phyloP scores from a whole-genome alignment of 2,329 filamentous ascomycete species.

The Aureobasidium sp. region DNA sequence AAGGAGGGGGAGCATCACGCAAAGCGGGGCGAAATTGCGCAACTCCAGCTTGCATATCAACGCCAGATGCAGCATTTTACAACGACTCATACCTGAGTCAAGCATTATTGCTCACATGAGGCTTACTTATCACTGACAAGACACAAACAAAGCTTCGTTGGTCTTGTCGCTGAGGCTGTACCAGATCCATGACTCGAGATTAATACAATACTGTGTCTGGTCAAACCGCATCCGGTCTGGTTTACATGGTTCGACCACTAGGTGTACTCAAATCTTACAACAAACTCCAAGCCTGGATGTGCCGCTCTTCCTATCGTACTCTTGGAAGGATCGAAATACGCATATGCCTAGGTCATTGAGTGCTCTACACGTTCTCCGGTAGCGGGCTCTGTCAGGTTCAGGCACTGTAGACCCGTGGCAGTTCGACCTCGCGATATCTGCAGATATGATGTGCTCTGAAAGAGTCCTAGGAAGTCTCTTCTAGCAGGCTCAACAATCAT shows the following conservation, averaged over 20 bases:
- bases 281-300: not conserved
- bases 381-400: not conserved
- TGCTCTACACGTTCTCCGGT: not conserved
- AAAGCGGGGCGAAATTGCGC: conserved; percentile 18
- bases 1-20: conserved; percentile 13
- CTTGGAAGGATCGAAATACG: not conserved
- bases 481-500: not conserved
- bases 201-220: not conserved
- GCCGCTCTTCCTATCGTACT: not conserved
- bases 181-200: not conserved
- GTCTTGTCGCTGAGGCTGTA: not conserved
- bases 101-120: too few relatives aligned
- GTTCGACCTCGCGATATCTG: not conserved
- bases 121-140: not conserved
- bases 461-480: not conserved
- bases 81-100: not conserved
- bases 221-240: not conserved
- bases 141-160: not conserved
- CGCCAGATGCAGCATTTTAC: not conserved
- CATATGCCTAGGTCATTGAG: not conserved
- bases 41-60: conserved; percentile 10
- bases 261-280: too few relatives aligned
- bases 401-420: not conserved
- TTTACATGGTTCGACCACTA: not conserved
- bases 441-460: conserved; percentile 7